A percentile compares a stretch with the other conserved stretches of the same genome.
Conservation (phyloP, 2,329 filamentous ascomycete species). For the Sphaceloma murrayae region DNA sequence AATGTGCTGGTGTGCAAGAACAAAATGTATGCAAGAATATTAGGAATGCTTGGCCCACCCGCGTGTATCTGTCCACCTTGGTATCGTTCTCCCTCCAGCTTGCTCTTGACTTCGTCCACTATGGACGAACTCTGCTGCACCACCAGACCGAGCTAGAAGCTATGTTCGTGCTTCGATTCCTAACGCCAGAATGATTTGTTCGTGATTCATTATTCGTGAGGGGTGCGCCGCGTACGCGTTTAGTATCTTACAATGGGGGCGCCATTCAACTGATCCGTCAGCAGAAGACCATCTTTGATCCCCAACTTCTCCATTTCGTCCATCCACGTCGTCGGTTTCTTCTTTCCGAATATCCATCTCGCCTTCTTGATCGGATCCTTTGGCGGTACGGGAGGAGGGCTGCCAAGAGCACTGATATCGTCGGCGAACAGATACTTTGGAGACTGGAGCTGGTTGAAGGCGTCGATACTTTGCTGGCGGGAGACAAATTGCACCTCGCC, state of each 20-base stretch:
- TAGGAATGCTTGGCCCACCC: no score
- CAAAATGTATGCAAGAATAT: no score
- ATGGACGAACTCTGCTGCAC: no score
- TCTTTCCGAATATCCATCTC: constrained; percentile 28
- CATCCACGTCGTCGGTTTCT: constrained; percentile 35
- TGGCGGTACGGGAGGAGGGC: constrained; percentile 16
- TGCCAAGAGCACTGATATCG: constrained; percentile 18
- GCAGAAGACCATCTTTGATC: constrained; percentile 33
- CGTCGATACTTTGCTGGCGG: constrained; percentile 21
- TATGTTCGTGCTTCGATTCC: constrained; percentile 16
- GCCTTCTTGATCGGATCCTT: constrained; percentile 22
- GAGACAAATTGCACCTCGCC: constrained; percentile 7
- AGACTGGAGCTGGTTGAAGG: constrained; percentile 11
- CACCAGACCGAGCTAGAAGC: no score
- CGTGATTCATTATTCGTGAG: constrained; percentile 15
- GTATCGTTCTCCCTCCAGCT: no score
- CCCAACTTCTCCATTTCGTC: constrained; percentile 34
- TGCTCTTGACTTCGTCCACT: no score
- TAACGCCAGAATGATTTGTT: constrained; percentile 7
- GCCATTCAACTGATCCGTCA: constrained; percentile 29
- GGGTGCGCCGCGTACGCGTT: constrained; percentile 16
- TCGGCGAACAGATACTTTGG: constrained; percentile 21
- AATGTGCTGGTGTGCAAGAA: no score
- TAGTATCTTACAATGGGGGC: constrained; percentile 25
- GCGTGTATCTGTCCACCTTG: no score